Evolutionary conservation across 2,329 filamentous ascomycete species (phyloP), one percentile per base, ranked within the genome.

Genomic region (Nemania abortiva): DNA sequence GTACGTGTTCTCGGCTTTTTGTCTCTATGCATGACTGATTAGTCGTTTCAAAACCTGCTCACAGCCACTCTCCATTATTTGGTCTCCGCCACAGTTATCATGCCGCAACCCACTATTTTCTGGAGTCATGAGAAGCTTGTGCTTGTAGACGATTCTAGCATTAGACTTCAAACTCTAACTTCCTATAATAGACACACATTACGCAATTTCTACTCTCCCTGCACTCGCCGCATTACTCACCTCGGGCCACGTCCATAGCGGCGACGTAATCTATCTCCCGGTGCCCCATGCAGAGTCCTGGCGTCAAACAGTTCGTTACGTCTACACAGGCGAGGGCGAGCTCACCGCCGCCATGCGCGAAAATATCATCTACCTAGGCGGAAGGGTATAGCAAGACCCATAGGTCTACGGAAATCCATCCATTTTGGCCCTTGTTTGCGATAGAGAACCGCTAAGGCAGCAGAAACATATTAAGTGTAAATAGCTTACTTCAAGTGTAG

Each of bases 211-310:
- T 15, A 81, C 81, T 67, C 80, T 90, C 3, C 89, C 88, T 1
- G 83, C 87, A 0, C 78, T 90, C 6, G 87, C 84, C 0, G 82
- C 85, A 1, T 78, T 90, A 55, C 84, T 91, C 71, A 79, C 86
- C 39, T 89, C 86, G 0, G 83, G 85, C 4, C 81, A 86, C 72
- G 81, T 90, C 24, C 78, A 79, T 15, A 81, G 82, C 27, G 84
- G 86, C 31, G 88, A 90, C 72, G 79, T 81, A 1, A 81, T 91
- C 60, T 87, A 90, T 70, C 79, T 90, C 10, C 88, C 88, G 0
- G 71, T 91, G 63, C 88, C 88, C 1, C 81, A 85, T 65, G 88
- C 88, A 0, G 83, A 84, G 59, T 84, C 81, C 7, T 91, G 88
- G 88, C 74, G 77, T 2, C 83, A 86, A 63, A 89, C 88, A 0